Evolutionary conservation across 129 eudicot genomes (phyloP), one percentile per base, ranked within the genome.

Genomic region (Pulicaria dysenterica): DNA sequence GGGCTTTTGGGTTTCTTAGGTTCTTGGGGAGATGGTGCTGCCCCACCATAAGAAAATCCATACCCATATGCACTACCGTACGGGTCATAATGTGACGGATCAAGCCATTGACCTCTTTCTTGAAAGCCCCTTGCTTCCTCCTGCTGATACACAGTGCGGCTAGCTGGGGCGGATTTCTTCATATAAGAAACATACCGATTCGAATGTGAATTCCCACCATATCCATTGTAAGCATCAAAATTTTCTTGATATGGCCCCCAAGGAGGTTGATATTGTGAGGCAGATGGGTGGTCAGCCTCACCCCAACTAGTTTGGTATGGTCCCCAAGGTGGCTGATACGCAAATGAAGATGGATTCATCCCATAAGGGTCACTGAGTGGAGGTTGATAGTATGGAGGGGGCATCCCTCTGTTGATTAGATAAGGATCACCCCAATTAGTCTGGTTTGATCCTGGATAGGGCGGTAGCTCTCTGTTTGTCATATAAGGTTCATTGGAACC

Each of bases 161-260:
- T 78, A 45, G 76, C 83, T 3, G 99, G 91, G 5, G 88, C 85
- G 1, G 89, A 73, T 34, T 81, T 94, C 80, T 81, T 94, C 99
- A 94, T 90, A 74, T 88, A 88, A 59, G 83, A 88, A 70, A 49
- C 73, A 62, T 78, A 78, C 5, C 71, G 82, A 63, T 70, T 69
- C 11, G 85, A 69, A 69, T 66, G 71, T 14, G 88, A 43, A 64
- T 67, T 81, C 31, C 73, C 73, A 64, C 43, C 69, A 73, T 73
- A 83, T 71, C 79, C 83, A 62, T 70, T 78, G 59, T 74, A 75
- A 19, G 80, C 46, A 64, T 62, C 37, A 13, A 64, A 62, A 75
- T 75, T 64, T 40, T 74, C 75, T 49, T 75, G 76, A 80, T 60
- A 74, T 43, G 10, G 7, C 6, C 78, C 78, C 83, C 83, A 79